Percentiles rank a stretch among this genome's conserved stretches.
Conservation (phyloP, 768 basidiomycete species). For the Hortiboletus flavorubellus region DNA sequence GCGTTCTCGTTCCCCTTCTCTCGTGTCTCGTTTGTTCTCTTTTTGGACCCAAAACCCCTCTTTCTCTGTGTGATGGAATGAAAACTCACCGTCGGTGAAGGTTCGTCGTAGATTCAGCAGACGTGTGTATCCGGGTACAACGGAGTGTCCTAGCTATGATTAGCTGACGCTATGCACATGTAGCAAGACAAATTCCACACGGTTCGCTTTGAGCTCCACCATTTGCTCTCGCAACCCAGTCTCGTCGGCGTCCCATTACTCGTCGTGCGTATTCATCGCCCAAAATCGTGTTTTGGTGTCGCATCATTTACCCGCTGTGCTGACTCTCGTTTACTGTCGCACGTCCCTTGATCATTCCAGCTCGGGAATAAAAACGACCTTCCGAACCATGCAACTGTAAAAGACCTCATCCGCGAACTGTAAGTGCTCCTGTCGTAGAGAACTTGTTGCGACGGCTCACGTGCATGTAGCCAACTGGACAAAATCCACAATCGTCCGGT, state of each 20-base stretch:
- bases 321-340: neutral
- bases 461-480: conserved; percentile 48
- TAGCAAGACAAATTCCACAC: conserved; percentile 82
- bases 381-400: conserved; percentile 68
- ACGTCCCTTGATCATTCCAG: conserved; percentile 32
- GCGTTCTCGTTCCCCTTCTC: conserved; percentile 28
- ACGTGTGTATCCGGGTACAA: conserved; percentile 51
- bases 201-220: conserved; percentile 80
- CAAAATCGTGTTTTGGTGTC: neutral
- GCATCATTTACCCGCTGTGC: neutral
- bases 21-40: neutral
- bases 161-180: conserved; percentile 1
- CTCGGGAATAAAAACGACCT: conserved; percentile 94
- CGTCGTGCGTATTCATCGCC: conserved; percentile 52
- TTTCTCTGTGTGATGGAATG: neutral
- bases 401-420: conserved; percentile 80
- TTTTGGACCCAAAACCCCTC: neutral
- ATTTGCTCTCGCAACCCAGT: conserved; percentile 63
- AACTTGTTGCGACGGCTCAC: conserved; percentile 25
- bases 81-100: conserved; percentile 40
- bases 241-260: conserved; percentile 74
- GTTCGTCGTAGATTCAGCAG: conserved; percentile 89
- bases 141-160: neutral
- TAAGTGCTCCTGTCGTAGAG: conserved; percentile 31
- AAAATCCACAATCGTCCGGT: conserved; percentile 78